Percentiles rank a stretch among this genome's conserved stretches.
Evolutionary conservation across 139 green algal species (phyloP).

Genomic region (Chlorella ohadii): DNA sequence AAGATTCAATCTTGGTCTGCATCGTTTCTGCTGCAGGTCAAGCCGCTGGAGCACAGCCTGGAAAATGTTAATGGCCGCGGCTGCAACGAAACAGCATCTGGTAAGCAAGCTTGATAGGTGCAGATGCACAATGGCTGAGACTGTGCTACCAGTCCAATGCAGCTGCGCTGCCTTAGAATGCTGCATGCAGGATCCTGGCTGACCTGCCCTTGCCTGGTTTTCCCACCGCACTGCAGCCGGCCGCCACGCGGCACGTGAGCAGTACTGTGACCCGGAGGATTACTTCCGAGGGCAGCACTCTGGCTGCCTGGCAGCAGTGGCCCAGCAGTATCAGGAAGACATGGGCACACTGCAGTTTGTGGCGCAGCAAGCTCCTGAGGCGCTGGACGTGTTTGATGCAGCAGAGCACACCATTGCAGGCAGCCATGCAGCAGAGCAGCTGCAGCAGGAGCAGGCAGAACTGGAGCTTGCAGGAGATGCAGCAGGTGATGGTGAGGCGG

Average conservation of each 20-base stretch:
- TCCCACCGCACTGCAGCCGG: background rate
- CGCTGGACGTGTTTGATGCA: background rate
- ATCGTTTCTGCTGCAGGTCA: slow-evolving; percentile 15
- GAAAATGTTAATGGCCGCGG: slow-evolving; percentile 17
- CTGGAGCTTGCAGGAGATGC: background rate
- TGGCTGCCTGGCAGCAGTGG: background rate
- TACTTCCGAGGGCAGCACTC: slow-evolving; percentile 2
- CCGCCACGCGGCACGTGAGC: background rate
- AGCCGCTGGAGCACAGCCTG: background rate
- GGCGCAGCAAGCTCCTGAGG: background rate
- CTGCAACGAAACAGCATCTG: slow-evolving; percentile 11
- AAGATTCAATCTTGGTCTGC: too few relatives aligned
- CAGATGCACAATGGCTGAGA: too few relatives aligned
- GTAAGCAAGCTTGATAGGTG: background rate
- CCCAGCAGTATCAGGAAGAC: background rate
- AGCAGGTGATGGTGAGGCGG: background rate
- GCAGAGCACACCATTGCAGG: background rate
- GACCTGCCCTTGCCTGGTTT: too few relatives aligned
- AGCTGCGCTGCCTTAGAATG: too few relatives aligned
- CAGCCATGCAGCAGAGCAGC: background rate
- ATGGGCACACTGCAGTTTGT: background rate
- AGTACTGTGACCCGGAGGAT: slow-evolving; percentile 12
- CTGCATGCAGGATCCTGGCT: too few relatives aligned
- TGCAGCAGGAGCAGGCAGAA: background rate
- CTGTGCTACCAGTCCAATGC: too few relatives aligned